phyloP scores from a whole-genome alignment of 2,329 filamentous ascomycete genomes.

The Trichoderma semiorbis region DNA sequence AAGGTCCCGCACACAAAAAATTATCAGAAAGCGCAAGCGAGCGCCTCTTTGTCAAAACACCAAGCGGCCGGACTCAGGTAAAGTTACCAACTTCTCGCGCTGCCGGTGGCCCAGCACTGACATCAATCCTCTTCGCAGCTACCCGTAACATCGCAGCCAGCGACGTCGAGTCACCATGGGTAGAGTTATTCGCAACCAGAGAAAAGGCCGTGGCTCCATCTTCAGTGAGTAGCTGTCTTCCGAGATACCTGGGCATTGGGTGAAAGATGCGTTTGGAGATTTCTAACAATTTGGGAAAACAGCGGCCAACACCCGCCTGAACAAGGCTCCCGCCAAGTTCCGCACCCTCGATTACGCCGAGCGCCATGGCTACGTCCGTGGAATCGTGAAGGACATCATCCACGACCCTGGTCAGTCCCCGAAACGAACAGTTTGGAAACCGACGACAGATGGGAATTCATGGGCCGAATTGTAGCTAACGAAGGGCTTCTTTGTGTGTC shows the following conservation, averaged over 20 bases:
- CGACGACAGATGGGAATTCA: constrained; percentile 19
- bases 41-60: constrained; percentile 36
- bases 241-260: constrained; percentile 6
- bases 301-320: constrained; percentile 83
- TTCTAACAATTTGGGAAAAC: constrained; percentile 31
- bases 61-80: constrained; percentile 42
- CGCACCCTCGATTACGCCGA: constrained; percentile 94
- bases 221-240: constrained; percentile 46
- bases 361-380: constrained; percentile 95
- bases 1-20: constrained; percentile 38
- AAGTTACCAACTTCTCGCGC: constrained; percentile 26
- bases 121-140: constrained; percentile 30
- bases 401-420: constrained; percentile 76
- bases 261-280: constrained; percentile 25
- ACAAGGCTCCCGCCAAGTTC: constrained; percentile 85
- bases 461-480: constrained; percentile 26
- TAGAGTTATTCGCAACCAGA: constrained; percentile 65
- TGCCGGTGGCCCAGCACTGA: constrained; percentile 30
- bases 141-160: constrained; percentile 35
- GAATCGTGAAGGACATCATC: constrained; percentile 98
- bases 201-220: constrained; percentile 57
- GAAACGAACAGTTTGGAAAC: constrained; percentile 17
- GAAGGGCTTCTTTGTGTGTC: constrained; percentile 22
- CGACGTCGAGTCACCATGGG: constrained; percentile 45
- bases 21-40: constrained; percentile 30